Percentiles rank a stretch among this genome's conserved stretches.
These are phyloP conservation scores for Xylaria sp. DNA, from an alignment of 2,329 filamentous ascomycete genomes.

Conservation along the genomic window DNA sequence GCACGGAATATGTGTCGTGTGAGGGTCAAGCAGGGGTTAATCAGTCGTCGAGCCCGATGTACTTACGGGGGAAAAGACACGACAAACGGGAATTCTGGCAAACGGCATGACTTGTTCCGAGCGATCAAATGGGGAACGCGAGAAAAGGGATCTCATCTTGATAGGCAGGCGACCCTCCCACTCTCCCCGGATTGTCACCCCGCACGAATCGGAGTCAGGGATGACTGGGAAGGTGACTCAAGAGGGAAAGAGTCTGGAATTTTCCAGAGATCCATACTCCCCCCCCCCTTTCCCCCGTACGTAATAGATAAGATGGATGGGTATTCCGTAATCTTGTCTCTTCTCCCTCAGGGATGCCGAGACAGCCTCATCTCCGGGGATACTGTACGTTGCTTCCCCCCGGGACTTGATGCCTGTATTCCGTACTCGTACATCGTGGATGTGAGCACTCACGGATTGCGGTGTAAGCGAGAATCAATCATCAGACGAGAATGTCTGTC, in stretches of 20 bases:
- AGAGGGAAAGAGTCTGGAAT: slow-evolving; percentile 20
- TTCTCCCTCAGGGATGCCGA: not conserved
- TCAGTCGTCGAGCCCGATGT: too few relatives aligned
- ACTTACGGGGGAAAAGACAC: too few relatives aligned
- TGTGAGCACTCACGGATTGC: slow-evolving; percentile 11
- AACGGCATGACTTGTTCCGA: slow-evolving; percentile 6
- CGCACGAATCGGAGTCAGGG: slow-evolving; percentile 8
- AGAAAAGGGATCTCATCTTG: not conserved
- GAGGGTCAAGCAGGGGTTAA: too few relatives aligned
- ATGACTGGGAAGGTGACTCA: slow-evolving; percentile 3
- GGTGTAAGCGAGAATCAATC: slow-evolving; percentile 5
- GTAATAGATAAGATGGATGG: not conserved
- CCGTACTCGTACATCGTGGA: not conserved
- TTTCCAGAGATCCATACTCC: slow-evolving; percentile 6
- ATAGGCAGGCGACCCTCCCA: slow-evolving; percentile 5
- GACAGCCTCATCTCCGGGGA: slow-evolving; percentile 2
- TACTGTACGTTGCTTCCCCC: not conserved
- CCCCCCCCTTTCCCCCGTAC: not conserved
- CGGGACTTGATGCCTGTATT: not conserved
- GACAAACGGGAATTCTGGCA: slow-evolving; percentile 5
- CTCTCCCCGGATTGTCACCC: slow-evolving; percentile 19
- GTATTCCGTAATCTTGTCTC: not conserved
- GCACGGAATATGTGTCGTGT: too few relatives aligned
- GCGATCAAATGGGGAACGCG: slow-evolving; percentile 18
- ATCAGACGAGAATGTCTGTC: not conserved